A percentile compares a stretch with the other conserved stretches of the same genome.
Conservation (phyloP, 1,139 yeast species). For the Spathaspora sp. region DNA sequence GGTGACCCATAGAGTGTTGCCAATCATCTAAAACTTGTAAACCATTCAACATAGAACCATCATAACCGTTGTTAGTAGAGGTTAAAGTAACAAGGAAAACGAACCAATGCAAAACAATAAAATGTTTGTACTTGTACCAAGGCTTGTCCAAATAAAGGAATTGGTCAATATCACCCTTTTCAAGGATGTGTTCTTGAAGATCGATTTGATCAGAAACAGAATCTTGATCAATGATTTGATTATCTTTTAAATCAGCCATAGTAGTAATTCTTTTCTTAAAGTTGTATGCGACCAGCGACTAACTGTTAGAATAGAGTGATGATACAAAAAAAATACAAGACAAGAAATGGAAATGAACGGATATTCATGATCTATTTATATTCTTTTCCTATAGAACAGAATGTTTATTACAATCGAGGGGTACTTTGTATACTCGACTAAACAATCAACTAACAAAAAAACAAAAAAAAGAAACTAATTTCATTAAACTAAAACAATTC, state of each 20-base stretch:
- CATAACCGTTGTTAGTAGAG: slow-evolving; percentile 52
- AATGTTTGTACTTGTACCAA: slow-evolving; percentile 30
- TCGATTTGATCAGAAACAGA: slow-evolving; percentile 11
- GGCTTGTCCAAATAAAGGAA: slow-evolving; percentile 11
- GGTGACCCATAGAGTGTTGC: slow-evolving; percentile 36
- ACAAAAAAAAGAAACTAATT: slow-evolving; percentile 1
- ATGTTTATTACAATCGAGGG: background rate
- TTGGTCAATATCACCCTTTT: slow-evolving; percentile 9
- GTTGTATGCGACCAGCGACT: slow-evolving; percentile 9
- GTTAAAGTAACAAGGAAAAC: slow-evolving; percentile 42
- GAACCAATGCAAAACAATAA: slow-evolving; percentile 33
- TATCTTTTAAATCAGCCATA: slow-evolving; percentile 9
- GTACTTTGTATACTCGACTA: background rate
- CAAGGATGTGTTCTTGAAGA: slow-evolving; percentile 7
- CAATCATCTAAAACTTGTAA: slow-evolving; percentile 44
- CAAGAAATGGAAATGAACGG: background rate
- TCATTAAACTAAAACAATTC: background rate
- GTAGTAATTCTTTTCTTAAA: background rate
- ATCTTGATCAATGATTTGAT: slow-evolving; percentile 6
- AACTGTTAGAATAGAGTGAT: background rate
- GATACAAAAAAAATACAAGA: background rate
- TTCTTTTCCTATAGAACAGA: background rate
- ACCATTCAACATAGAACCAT: slow-evolving; percentile 53
- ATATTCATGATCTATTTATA: background rate
- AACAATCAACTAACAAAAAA: background rate